These are phyloP conservation scores for Henckelia pumila DNA, from an alignment of 257 asterid species.

Conservation along the genomic window DNA sequence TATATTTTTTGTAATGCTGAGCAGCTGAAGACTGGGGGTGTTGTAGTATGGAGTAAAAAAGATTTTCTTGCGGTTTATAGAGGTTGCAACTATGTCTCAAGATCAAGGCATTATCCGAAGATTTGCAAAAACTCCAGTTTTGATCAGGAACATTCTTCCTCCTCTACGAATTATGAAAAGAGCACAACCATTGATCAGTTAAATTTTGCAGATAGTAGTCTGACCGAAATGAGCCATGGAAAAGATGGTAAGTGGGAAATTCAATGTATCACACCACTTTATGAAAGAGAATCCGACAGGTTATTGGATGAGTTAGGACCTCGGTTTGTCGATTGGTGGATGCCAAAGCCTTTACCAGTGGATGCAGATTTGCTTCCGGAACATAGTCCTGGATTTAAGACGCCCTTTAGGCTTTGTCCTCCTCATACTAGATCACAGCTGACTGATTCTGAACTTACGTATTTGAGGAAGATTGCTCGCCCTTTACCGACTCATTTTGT, in stretches of 20 bases:
- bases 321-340: slow-evolving; percentile 96
- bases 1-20: slow-evolving; percentile 15
- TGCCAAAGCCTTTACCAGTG: slow-evolving; percentile 85
- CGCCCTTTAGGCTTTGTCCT: slow-evolving; percentile 75
- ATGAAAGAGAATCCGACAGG: slow-evolving; percentile 80
- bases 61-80: slow-evolving; percentile 77
- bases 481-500: slow-evolving; percentile 88
- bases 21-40: slow-evolving; percentile 84
- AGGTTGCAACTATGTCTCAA: slow-evolving; percentile 45
- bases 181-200: slow-evolving; percentile 23
- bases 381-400: slow-evolving; percentile 63
- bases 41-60: slow-evolving; percentile 69
- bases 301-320: slow-evolving; percentile 89
- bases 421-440: slow-evolving; percentile 66
- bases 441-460: slow-evolving; percentile 72
- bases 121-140: slow-evolving; percentile 23
- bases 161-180: slow-evolving; percentile 19
- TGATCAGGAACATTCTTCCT: slow-evolving; percentile 29
- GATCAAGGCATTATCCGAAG: slow-evolving; percentile 21
- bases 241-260: slow-evolving; percentile 36
- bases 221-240: slow-evolving; percentile 30
- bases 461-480: slow-evolving; percentile 76
- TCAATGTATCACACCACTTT: slow-evolving; percentile 45
- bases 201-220: slow-evolving; percentile 30
- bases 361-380: slow-evolving; percentile 90